Evolutionary conservation across 257 asterid genomes (phyloP), one percentile per base, ranked within the genome.

Genomic region (Nicotiana tabacum): DNA sequence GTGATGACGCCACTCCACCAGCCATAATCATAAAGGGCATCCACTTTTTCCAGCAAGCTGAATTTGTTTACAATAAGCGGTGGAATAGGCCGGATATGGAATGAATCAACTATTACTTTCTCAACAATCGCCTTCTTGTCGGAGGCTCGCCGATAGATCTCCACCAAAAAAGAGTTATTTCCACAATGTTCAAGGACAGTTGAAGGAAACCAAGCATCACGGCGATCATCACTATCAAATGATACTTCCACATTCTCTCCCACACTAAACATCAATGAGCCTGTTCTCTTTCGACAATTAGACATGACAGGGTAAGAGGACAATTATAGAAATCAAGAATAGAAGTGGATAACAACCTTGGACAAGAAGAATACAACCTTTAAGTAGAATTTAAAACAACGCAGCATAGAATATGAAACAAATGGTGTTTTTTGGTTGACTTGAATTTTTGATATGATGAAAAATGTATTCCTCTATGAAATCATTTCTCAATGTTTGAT

Each of bases 1-100:
- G 90, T 90, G 72, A 93, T 80, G 15, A 91, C 82, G 66, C 98
- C 97, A 85, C 85, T 80, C 93, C 95, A 87, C 99, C 98, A 89
- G 83, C 87, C 88, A 82, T 37, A 80, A 77, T 87, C 90, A 79
- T 84, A 89, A 80, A 37, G 87, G 7, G 95, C 97, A 13, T 95
- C 98, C 66, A 95, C 97, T 68, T 93, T 92, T 66, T 92, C 97
- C 85, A 87, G 82, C 83, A 93, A 82, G 77, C 65, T 77, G 83
- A 89, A 92, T 29, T 77, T 83, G 61, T 83, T 88, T 85, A 89
- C 88, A 55, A 93, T 89, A 82, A 24, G 87, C 10, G 98, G 98
- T 29, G 98, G 97, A 78, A 87, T 86, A 72, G 99, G 99, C 39
- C 97, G 91, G 78, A 95, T 85, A 80, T 89, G 94, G 78, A 66